Conservation (phyloP, 306 rosid species). For the Acacia confusa region DNA sequence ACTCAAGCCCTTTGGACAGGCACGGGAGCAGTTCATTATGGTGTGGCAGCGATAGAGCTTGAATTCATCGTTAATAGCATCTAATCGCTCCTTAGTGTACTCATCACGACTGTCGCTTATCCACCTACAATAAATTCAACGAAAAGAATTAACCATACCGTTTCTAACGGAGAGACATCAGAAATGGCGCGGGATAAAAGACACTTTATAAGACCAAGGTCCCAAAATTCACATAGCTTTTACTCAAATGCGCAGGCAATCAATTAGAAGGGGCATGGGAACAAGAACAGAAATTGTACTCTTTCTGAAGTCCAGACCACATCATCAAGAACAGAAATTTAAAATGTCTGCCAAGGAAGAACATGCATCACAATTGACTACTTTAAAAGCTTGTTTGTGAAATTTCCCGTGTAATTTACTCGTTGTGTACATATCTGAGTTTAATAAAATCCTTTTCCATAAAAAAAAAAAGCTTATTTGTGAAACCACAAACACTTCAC, state of each 20-base stretch:
- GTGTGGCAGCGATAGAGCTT: conserved; percentile 99
- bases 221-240: background rate
- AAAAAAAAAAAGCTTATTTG: background rate
- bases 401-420: background rate
- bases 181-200: background rate
- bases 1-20: conserved; percentile 97
- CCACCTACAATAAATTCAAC: conserved; percentile 63
- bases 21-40: conserved; percentile 93
- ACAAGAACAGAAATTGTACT: background rate
- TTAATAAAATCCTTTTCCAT: no score
- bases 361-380: background rate
- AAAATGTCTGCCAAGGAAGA: conserved; percentile 1
- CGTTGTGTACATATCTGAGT: no score
- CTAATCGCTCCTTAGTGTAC: conserved; percentile 87
- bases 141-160: background rate
- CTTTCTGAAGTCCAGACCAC: background rate
- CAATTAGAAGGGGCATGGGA: background rate
- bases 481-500: background rate
- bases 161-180: background rate
- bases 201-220: background rate
- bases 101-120: conserved; percentile 97
- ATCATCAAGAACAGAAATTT: background rate
- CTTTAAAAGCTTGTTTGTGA: background rate
- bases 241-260: background rate
- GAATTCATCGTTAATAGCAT: conserved; percentile 88